These are phyloP conservation scores for Rhizopogon sp. DNA, from an alignment of 768 basidiomycete genomes.

Conservation along the genomic window DNA sequence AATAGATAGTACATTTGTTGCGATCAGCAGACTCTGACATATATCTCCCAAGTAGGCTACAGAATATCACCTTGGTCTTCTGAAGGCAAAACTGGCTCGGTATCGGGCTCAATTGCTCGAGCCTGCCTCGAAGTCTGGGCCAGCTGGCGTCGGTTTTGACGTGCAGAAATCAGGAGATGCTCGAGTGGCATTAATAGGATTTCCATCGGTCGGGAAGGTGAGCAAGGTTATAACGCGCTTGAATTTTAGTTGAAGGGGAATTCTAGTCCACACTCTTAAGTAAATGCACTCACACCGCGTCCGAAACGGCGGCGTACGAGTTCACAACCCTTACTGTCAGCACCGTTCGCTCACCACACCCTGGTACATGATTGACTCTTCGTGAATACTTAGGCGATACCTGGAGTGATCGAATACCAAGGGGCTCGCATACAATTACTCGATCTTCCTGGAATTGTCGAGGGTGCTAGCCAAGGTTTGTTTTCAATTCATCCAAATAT, in stretches of 20 bases:
- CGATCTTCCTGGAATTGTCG: slow-evolving; percentile 94
- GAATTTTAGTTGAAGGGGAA: slow-evolving; percentile 5
- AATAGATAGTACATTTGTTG: slow-evolving; percentile 1
- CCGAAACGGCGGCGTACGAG: slow-evolving; percentile 88
- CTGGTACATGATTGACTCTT: neutral
- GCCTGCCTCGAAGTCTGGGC: slow-evolving; percentile 78
- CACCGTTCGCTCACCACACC: neutral
- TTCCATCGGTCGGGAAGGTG: slow-evolving; percentile 92
- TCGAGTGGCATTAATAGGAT: slow-evolving; percentile 87
- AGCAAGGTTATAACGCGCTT: neutral
- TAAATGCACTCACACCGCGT: slow-evolving; percentile 89
- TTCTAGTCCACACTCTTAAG: slow-evolving; percentile 81
- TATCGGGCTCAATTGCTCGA: slow-evolving; percentile 95
- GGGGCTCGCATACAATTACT: slow-evolving; percentile 91
- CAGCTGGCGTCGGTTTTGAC: slow-evolving; percentile 81
- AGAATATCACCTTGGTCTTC: slow-evolving; percentile 88
- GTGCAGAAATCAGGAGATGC: slow-evolving; percentile 88
- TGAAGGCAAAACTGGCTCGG: slow-evolving; percentile 92
- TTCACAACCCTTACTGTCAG: slow-evolving; percentile 87
- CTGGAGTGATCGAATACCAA: slow-evolving; percentile 94
- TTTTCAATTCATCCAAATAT: neutral
- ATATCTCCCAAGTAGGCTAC: slow-evolving; percentile 57
- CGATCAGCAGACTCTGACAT: slow-evolving; percentile 5
- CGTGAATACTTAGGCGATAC: slow-evolving; percentile 65
- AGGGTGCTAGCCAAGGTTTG: slow-evolving; percentile 78